Evolutionary conservation across 352 stramenopile genomes (phyloP).

Genomic region (Phytophthora rubi): DNA sequence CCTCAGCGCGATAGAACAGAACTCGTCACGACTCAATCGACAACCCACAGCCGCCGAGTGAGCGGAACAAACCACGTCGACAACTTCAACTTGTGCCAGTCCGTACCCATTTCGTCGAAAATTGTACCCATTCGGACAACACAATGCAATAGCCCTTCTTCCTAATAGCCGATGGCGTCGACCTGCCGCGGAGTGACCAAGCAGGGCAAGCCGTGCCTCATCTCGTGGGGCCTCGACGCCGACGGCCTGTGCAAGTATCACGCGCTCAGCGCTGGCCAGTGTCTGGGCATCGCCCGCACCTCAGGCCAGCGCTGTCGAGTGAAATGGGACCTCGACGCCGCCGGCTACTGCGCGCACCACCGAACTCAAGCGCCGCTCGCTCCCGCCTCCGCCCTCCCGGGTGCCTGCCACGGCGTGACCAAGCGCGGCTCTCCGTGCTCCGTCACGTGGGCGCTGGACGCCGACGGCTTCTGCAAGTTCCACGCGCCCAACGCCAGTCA

Average conservation of each 20-base stretch:
- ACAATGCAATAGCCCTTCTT: too few species aligned
- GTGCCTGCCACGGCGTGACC: constrained; percentile 8
- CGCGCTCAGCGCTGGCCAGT: constrained; percentile 23
- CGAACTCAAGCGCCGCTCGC: too few species aligned
- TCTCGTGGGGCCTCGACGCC: constrained; percentile 16
- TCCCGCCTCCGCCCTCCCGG: too few species aligned
- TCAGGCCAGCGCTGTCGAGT: constrained; percentile 33
- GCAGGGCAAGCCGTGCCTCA: constrained; percentile 25
- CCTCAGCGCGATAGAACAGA: too few species aligned
- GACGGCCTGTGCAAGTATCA: constrained; percentile 43
- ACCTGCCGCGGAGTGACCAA: constrained; percentile 29
- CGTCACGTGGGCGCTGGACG: constrained; percentile 18
- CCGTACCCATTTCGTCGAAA: too few species aligned
- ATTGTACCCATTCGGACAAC: too few species aligned
- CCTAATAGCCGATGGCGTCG: too few species aligned
- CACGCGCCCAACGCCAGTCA: constrained; percentile 22
- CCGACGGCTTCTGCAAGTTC: constrained; percentile 33
- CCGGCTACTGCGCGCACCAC: too few species aligned
- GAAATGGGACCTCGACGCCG: constrained; percentile 32
- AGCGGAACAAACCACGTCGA: background rate
- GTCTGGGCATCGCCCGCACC: constrained; percentile 26
- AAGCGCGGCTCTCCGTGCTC: constrained; percentile 23
- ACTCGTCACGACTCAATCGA: too few species aligned
- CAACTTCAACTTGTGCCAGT: too few species aligned
- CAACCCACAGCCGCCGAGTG: too few species aligned